These are phyloP conservation scores for Cordyceps militaris DNA, from an alignment of 2,329 filamentous ascomycete genomes.

Conservation along the genomic window DNA sequence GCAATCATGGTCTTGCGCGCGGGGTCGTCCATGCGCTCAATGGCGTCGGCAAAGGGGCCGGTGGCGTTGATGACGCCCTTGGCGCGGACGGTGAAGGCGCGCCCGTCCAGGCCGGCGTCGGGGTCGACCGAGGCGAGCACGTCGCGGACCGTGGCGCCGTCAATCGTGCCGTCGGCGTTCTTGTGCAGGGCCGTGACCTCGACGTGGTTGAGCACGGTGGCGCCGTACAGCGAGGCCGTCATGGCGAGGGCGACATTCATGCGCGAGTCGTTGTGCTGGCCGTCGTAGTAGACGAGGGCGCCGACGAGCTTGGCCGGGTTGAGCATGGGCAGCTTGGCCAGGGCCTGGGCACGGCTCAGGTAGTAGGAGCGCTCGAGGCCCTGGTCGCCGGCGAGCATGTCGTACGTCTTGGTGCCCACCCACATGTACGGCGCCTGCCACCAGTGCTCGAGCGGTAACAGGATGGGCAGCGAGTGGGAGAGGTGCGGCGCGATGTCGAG, in stretches of 20 bases:
- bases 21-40: slow-evolving; percentile 74
- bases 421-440: slow-evolving; percentile 74
- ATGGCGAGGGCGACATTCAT: slow-evolving; percentile 82
- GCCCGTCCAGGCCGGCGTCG: slow-evolving; percentile 38
- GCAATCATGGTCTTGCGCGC: slow-evolving; percentile 65
- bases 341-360: slow-evolving; percentile 66
- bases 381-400: slow-evolving; percentile 72
- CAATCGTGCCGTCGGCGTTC: slow-evolving; percentile 60
- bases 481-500: slow-evolving; percentile 77
- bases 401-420: slow-evolving; percentile 68
- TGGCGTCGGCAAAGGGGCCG: slow-evolving; percentile 72
- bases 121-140: slow-evolving; percentile 58
- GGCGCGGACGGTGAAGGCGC: slow-evolving; percentile 62
- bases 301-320: slow-evolving; percentile 67
- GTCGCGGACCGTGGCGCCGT: slow-evolving; percentile 50
- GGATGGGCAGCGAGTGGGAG: slow-evolving; percentile 73
- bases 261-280: slow-evolving; percentile 78
- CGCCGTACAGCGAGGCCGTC: slow-evolving; percentile 73
- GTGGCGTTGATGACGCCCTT: slow-evolving; percentile 81
- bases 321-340: slow-evolving; percentile 73
- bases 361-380: slow-evolving; percentile 82
- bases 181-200: slow-evolving; percentile 71
- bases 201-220: slow-evolving; percentile 73
- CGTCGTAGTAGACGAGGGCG: slow-evolving; percentile 80
- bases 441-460: slow-evolving; percentile 76